phyloP scores from a whole-genome alignment of 345 rosid species.

The Euphorbia peplus region DNA sequence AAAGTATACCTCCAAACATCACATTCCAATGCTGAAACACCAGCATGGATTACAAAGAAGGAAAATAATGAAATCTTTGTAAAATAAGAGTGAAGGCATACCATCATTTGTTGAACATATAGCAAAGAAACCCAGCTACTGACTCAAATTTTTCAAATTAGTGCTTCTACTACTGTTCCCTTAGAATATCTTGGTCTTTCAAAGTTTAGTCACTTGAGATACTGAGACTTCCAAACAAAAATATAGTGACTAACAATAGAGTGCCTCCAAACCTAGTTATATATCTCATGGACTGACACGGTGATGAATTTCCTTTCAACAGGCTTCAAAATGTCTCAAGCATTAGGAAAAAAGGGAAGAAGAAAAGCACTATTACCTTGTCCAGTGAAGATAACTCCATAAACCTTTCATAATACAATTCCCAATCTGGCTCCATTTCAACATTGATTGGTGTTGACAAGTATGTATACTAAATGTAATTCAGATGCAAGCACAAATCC shows the following conservation, averaged over 20 bases:
- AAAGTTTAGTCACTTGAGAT: not conserved
- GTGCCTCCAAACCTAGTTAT: not conserved
- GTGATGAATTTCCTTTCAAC: not conserved
- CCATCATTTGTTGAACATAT: not conserved
- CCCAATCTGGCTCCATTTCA: constrained; percentile 97
- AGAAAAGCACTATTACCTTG: constrained; percentile 52
- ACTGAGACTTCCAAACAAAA: not conserved
- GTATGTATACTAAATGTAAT: constrained; percentile 90
- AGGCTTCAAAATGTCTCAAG: not conserved
- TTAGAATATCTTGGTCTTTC: not conserved
- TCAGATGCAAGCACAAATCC: constrained; percentile 96
- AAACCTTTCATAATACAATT: constrained; percentile 79
- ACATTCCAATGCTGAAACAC: not conserved
- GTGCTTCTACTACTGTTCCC: not conserved
- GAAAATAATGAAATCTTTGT: not conserved
- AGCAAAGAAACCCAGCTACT: not conserved
- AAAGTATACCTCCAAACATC: not conserved
- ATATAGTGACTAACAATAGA: not conserved
- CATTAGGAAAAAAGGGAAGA: not conserved
- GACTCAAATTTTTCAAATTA: not conserved
- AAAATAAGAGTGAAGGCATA: not conserved
- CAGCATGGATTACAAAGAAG: not conserved
- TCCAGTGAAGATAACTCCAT: constrained; percentile 83
- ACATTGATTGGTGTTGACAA: constrained; percentile 88
- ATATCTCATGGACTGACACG: not conserved